Conservation (phyloP, 1,139 yeast genomes). For the Candida dubliniensis region DNA sequence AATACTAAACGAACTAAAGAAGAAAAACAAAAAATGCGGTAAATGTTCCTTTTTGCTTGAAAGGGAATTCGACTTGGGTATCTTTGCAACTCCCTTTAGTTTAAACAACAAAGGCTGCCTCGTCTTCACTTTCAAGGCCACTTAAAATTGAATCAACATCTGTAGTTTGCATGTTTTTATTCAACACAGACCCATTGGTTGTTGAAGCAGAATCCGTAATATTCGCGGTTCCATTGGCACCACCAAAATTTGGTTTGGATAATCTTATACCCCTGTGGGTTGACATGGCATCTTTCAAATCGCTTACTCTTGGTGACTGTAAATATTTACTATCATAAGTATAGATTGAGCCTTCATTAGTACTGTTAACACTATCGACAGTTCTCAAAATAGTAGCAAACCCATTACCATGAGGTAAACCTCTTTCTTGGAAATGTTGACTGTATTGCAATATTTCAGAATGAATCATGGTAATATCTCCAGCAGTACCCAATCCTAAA, state of each 20-base stretch:
- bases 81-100: no score
- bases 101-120: conserved; percentile 33
- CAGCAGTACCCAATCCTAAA: conserved; percentile 43
- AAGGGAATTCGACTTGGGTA: no score
- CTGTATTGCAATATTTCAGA: conserved; percentile 29
- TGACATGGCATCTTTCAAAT: conserved; percentile 42
- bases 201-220: conserved; percentile 7
- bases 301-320: conserved; percentile 44
- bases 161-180: conserved; percentile 33
- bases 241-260: conserved; percentile 1
- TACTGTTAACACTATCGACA: conserved; percentile 5
- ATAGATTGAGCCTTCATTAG: conserved; percentile 22
- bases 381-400: conserved; percentile 9
- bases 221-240: conserved; percentile 2
- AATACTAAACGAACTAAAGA: no score
- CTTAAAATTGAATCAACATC: conserved; percentile 40
- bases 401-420: conserved; percentile 12
- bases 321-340: conserved; percentile 17
- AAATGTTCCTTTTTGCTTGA: no score
- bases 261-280: conserved; percentile 3
- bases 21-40: no score
- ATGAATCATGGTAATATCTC: conserved; percentile 44
- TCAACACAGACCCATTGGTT: conserved; percentile 32
- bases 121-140: conserved; percentile 40
- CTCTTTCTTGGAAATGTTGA: conserved; percentile 15